These are phyloP conservation scores for Hsuehochloa calcarea DNA, from an alignment of 176 grass and related monocot species.

Conservation along the genomic window DNA sequence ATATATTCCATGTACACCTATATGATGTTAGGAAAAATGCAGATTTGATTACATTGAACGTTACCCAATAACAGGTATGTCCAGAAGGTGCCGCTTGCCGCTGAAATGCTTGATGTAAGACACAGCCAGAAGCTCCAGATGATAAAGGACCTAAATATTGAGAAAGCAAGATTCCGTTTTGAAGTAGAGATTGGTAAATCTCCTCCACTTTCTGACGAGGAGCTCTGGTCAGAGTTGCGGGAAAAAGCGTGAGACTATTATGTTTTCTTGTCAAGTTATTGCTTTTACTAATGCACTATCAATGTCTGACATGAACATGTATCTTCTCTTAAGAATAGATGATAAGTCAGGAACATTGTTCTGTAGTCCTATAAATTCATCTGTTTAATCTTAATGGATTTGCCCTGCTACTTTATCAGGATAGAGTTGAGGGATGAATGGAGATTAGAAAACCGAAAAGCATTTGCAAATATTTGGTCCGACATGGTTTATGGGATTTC, in stretches of 20 bases:
- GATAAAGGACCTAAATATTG: no score
- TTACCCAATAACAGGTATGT: slow-evolving; percentile 55
- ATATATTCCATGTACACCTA: not conserved
- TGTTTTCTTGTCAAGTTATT: slow-evolving; percentile 26
- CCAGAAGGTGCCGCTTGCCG: slow-evolving; percentile 53
- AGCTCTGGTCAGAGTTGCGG: no score
- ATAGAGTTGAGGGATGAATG: slow-evolving; percentile 90
- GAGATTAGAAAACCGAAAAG: slow-evolving; percentile 85
- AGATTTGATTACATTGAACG: slow-evolving; percentile 20
- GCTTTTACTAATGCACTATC: slow-evolving; percentile 15
- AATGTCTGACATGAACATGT: slow-evolving; percentile 15
- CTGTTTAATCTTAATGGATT: slow-evolving; percentile 31
- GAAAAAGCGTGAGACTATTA: slow-evolving; percentile 72
- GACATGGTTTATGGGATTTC: slow-evolving; percentile 75
- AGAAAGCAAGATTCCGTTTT: no score
- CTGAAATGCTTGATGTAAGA: slow-evolving; percentile 59
- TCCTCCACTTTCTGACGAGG: no score
- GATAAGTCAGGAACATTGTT: slow-evolving; percentile 12
- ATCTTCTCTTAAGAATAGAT: slow-evolving; percentile 26
- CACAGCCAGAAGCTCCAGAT: slow-evolving; percentile 71
- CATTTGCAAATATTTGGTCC: slow-evolving; percentile 95
- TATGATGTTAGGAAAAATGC: slow-evolving; percentile 21
- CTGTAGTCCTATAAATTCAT: slow-evolving; percentile 21
- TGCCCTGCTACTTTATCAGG: slow-evolving; percentile 51
- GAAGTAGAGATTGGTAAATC: no score